These are phyloP conservation scores for Euptelea pleiosperma DNA, from an alignment of 164 flowering plant genomes.

Conservation along the genomic window DNA sequence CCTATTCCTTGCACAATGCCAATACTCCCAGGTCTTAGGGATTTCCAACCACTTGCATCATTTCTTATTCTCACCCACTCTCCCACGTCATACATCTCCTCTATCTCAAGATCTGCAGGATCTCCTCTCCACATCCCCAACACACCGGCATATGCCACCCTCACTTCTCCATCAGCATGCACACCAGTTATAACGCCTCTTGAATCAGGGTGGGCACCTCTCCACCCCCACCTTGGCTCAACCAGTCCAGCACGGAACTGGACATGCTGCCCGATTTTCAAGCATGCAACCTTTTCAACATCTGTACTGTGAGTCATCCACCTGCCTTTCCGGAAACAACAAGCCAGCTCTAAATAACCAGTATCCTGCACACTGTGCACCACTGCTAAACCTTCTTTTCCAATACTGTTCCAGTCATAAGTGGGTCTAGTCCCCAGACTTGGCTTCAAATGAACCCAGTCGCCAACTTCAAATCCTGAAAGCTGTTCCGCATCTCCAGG, in stretches of 20 bases:
- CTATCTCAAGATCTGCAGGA: constrained; percentile 84
- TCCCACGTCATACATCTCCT: constrained; percentile 74
- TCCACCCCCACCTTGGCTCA: constrained; percentile 99
- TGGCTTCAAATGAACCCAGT: constrained; percentile 94
- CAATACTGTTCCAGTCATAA: constrained; percentile 85
- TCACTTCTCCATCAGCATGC: constrained; percentile 88
- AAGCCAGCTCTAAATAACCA: constrained; percentile 79
- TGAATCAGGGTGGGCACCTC: constrained; percentile 64
- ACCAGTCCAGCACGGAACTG: constrained; percentile 61
- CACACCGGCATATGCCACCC: constrained; percentile 71
- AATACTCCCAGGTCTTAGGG: constrained; percentile 68
- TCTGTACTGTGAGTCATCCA: constrained; percentile 67
- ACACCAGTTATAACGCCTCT: constrained; percentile 73
- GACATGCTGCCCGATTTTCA: constrained; percentile 81
- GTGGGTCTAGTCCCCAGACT: constrained; percentile 77
- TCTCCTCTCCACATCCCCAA: constrained; percentile 84
- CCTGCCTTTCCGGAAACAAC: constrained; percentile 84
- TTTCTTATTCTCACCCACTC: constrained; percentile 82
- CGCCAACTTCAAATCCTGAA: constrained; percentile 94
- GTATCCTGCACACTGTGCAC: constrained; percentile 83
- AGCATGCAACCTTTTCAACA: constrained; percentile 73
- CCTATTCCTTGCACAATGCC: constrained; percentile 91
- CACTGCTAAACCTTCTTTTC: constrained; percentile 80
- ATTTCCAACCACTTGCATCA: constrained; percentile 61
- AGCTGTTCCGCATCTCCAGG: constrained; percentile 96